These are phyloP conservation scores for Geotrichum ghanense DNA, from an alignment of 805 yeast genomes.

Conservation along the genomic window DNA sequence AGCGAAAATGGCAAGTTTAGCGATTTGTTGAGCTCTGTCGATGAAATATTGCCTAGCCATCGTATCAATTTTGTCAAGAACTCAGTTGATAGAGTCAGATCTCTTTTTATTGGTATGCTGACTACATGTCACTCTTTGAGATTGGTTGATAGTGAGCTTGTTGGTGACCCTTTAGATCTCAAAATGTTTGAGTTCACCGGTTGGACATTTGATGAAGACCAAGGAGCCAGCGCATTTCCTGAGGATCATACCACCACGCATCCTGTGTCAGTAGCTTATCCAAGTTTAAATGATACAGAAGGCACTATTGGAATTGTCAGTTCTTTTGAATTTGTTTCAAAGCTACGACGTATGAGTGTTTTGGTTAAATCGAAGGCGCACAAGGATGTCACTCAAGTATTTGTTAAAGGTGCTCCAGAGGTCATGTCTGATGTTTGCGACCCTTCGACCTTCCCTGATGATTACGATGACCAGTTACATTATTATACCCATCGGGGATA, in stretches of 20 bases:
- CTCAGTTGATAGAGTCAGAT: constrained; percentile 17
- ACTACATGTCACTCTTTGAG: constrained; percentile 83
- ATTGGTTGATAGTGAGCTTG: constrained; percentile 59
- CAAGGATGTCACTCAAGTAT: constrained; percentile 35
- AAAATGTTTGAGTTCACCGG: constrained; percentile 88
- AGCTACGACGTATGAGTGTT: constrained; percentile 84
- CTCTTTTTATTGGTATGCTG: constrained; percentile 34
- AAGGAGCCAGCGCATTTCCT: constrained; percentile 7
- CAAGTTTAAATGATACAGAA: not conserved
- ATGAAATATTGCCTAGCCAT: constrained; percentile 4
- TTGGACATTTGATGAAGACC: constrained; percentile 68
- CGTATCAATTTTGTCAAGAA: constrained; percentile 13
- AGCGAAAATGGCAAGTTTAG: constrained; percentile 15
- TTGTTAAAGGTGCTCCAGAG: constrained; percentile 97
- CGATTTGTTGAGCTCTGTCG: constrained; percentile 9
- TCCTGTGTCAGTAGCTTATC: not conserved
- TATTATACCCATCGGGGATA: constrained; percentile 88
- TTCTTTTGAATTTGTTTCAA: constrained; percentile 73
- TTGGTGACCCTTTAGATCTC: constrained; percentile 90
- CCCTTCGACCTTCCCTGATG: constrained; percentile 56
- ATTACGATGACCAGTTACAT: constrained; percentile 64
- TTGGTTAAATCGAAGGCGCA: constrained; percentile 37
- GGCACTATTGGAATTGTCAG: constrained; percentile 33
- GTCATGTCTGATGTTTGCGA: constrained; percentile 71
- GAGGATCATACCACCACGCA: not conserved